Evolutionary conservation across 73 alveolate species (phyloP).

Genomic region (Stentor roeselii): DNA sequence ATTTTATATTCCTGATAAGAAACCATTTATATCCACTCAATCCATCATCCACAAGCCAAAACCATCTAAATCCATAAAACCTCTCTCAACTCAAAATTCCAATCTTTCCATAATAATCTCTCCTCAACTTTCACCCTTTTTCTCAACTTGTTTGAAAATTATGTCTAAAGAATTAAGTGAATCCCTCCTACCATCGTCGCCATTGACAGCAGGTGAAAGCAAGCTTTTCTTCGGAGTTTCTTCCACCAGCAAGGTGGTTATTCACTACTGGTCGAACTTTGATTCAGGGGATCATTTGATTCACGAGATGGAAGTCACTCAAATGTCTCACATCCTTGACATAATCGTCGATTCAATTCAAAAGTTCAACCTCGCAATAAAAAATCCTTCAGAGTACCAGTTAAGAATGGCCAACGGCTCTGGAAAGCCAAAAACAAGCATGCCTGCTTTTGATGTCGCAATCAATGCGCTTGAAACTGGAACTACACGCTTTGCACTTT

Average conservation of each 20-base stretch:
- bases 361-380: background rate
- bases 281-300: constrained; percentile 6
- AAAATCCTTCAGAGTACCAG: background rate
- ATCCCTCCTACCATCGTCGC: background rate
- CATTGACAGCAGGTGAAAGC: background rate
- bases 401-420: background rate
- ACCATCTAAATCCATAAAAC: too few relatives aligned
- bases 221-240: background rate
- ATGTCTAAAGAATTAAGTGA: background rate
- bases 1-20: too few relatives aligned
- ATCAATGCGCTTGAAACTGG: background rate
- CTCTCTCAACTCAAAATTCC: too few relatives aligned
- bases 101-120: too few relatives aligned
- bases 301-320: background rate
- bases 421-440: constrained; percentile 20
- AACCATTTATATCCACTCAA: too few relatives aligned
- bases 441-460: constrained; percentile 9
- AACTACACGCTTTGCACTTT: background rate
- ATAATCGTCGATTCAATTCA: background rate
- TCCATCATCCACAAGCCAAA: too few relatives aligned
- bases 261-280: background rate
- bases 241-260: background rate
- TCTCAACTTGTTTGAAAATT: background rate
- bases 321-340: background rate
- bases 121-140: background rate